These are phyloP conservation scores for Balansia obtecta DNA, from an alignment of 2,329 filamentous ascomycete genomes.

Conservation along the genomic window DNA sequence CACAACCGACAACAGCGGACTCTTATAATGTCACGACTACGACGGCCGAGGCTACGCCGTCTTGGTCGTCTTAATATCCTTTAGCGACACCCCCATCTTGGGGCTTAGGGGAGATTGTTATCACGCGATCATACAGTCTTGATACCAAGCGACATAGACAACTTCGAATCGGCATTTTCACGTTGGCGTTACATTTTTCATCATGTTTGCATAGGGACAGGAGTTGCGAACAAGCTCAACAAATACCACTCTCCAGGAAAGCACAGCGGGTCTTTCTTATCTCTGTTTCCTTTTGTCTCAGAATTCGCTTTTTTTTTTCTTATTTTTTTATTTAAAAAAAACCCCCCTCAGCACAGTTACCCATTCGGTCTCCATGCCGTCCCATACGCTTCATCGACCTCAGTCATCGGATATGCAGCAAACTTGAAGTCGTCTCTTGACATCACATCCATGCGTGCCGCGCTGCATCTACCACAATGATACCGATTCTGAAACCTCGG, in stretches of 20 bases:
- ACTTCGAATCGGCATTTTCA: conserved; percentile 17
- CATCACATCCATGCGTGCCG: background rate
- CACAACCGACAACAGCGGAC: conserved; percentile 34
- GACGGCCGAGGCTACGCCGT: conserved; percentile 1
- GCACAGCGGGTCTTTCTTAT: conserved; percentile 12
- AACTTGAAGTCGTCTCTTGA: background rate
- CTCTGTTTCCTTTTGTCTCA: conserved; percentile 17
- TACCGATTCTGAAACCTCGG: background rate
- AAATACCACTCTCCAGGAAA: conserved; percentile 24
- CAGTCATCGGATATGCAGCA: background rate
- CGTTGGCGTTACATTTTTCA: conserved; percentile 20
- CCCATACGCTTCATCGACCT: conserved; percentile 10
- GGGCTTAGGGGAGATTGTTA: background rate
- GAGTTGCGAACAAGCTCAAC: conserved; percentile 24
- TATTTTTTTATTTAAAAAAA: too few relatives aligned
- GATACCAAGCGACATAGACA: conserved; percentile 26
- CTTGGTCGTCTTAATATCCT: conserved; percentile 19
- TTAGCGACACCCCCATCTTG: background rate
- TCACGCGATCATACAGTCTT: conserved; percentile 12
- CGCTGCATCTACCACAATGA: background rate
- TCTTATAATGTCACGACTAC: conserved; percentile 36
- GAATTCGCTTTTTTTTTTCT: too few relatives aligned
- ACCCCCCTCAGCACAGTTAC: conserved; percentile 12
- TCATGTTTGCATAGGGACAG: conserved; percentile 29
- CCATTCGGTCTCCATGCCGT: background rate